Base-by-base conservation (phyloP, 2,329 filamentous ascomycete genomes). In the Hymenoscyphus infarciens region DNA sequence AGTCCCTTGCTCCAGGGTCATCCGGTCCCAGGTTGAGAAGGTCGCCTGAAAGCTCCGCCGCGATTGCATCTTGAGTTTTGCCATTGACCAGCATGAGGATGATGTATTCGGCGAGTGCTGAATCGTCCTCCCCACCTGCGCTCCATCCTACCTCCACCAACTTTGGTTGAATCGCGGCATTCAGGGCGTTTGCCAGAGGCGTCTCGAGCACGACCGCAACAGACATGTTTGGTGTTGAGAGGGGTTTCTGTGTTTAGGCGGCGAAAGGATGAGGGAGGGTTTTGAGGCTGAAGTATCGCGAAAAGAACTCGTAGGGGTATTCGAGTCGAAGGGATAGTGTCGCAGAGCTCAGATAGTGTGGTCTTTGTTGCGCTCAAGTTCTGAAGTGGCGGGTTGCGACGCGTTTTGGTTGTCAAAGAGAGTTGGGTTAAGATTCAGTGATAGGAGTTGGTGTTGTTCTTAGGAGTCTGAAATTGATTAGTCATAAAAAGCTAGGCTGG, bases 21-120 rank as follows among this genome's bases (percentile, higher is more conserved):
- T 96, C 92, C 56, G 92, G 87, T 2, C 87, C 86, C 4, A 97
- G 83, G 62, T 87, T 87, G 2, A 99, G 84, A 52, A 99, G 83
- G 71, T 99, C 95, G 67, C 88, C 89, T 1, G 93, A 90, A 15
- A 99, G 86, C 75, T 99, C 95, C 53, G 85, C 81, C 10, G 92
- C 90, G 68, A 99, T 94, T 74, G 97, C 89, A 58, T 93, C 87
- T 75, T 96, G 89, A 3, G 90, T 92, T 77, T 97, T 97, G 71
- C 93, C 92, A 78, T 97, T 98, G 66, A 91, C 91, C 35, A 99
- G 85, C 94, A 98, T 97, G 67, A 98, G 86, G 63, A 98, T 89
- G 69, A 99, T 95, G 79, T 98, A 99, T 79, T 99, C 95, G 64
- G 92, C 89, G 64, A 99, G 85, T 42, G 92, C 91, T 27, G 88